Evolutionary conservation across 1,284 basidiomycete genomes (phyloP), one percentile per base, ranked within the genome.

Genomic region (Phenoliferia sp.): DNA sequence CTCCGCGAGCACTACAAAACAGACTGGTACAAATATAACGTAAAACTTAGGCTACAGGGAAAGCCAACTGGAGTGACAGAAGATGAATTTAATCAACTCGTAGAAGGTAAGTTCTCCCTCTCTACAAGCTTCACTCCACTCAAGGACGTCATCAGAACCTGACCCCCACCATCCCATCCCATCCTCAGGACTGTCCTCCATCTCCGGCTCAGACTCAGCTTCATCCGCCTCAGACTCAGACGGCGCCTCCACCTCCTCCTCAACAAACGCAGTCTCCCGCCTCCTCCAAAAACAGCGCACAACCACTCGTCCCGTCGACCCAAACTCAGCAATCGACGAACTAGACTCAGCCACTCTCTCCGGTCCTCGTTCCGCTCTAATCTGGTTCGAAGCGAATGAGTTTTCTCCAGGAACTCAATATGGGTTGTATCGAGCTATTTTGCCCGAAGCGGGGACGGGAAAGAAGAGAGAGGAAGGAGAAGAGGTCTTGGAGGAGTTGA

Each of bases 21-120:
- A 33, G 94, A 98, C 79, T 98, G 95, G 95, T 95, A 99, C 83
- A 85, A 94, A 63, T 98, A 96, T 81, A 99, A 99, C 77, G 90
- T 94, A 69, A 96, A 95, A 80, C 84, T 86, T 59, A 87, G 86
- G 65, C 80, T 93, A 39, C 81, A 81, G 63, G 86, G 87, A 22
- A 64, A 73, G 28, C 50, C 61, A 2, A 83, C 84, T 34, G 78
- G 86, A 22, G 86, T 92, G 19, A 81, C 85, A 0, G 90, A 92
- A 74, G 77, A 83, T 31, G 84, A 87, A 39, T 97, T 94, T 76
- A 81, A 85, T 17, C 84, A 86, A 64, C 82, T 95, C 57, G 83
- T 94, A 4, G 91, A 92, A 75, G 87, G 93, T 92, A 75, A 70
- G 83, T 78, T 26, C 2, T 19, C 31, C 7, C n/a, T 59, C 10